A percentile compares a stretch with the other conserved stretches of the same genome.
phyloP scores from a whole-genome alignment of 2,329 filamentous ascomycete genomes.

The Epichloe gansuensis region DNA sequence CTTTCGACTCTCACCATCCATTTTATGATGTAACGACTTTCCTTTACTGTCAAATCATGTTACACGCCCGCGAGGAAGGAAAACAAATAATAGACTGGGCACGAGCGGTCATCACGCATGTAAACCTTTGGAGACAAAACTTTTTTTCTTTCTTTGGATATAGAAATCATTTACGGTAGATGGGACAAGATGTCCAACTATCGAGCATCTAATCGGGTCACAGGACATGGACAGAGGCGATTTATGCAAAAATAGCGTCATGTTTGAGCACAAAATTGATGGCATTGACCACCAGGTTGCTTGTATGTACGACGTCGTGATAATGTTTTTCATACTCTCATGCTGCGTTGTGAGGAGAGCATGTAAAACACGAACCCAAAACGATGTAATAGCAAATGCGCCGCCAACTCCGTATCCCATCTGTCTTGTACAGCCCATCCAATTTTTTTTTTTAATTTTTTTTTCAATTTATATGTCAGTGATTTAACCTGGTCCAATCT shows the following conservation, averaged over 20 bases:
- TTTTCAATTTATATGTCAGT: background rate
- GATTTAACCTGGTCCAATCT: slow-evolving; percentile 47
- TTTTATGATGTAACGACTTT: slow-evolving; percentile 4
- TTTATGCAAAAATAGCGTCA: background rate
- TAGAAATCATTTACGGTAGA: background rate
- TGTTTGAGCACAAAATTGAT: background rate
- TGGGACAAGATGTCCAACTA: background rate
- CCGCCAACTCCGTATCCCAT: background rate
- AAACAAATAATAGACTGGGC: background rate
- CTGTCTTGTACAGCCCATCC: background rate
- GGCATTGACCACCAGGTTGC: background rate
- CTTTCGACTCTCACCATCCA: background rate
- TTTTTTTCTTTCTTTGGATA: background rate
- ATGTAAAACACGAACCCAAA: background rate
- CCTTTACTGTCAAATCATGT: background rate
- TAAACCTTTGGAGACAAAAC: background rate
- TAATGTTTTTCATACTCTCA: too few species aligned
- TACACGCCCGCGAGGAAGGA: slow-evolving; percentile 27
- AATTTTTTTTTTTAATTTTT: background rate
- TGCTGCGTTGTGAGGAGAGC: too few species aligned
- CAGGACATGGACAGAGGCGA: background rate
- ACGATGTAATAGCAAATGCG: background rate
- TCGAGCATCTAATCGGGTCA: background rate
- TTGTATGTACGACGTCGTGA: too few species aligned
- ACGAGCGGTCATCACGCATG: background rate